These are phyloP conservation scores for Apiospora saccharicola DNA, from an alignment of 2,329 filamentous ascomycete genomes.

Conservation along the genomic window DNA sequence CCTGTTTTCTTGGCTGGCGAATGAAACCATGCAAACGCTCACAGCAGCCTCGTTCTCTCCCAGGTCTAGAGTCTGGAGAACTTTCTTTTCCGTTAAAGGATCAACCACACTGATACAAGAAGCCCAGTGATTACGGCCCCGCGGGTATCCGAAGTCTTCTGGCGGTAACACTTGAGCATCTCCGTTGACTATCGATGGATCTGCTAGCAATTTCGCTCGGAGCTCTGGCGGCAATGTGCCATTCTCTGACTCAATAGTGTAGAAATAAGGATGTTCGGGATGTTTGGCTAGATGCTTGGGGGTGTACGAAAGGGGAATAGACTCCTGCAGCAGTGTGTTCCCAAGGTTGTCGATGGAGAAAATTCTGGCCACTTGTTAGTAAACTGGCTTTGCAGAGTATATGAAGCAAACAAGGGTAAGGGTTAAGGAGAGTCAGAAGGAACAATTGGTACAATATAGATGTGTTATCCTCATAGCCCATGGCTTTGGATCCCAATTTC, in stretches of 20 bases:
- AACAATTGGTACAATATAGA: constrained; percentile 87
- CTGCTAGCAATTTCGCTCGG: constrained; percentile 74
- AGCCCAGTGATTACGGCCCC: constrained; percentile 86
- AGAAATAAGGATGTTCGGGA: constrained; percentile 88
- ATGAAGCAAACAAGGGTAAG: constrained; percentile 34
- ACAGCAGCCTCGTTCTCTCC: constrained; percentile 92
- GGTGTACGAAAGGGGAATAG: constrained; percentile 87
- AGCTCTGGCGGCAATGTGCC: constrained; percentile 87
- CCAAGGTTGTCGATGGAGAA: constrained; percentile 89
- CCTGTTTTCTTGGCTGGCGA: constrained; percentile 88
- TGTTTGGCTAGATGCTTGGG: constrained; percentile 88
- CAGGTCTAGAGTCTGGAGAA: constrained; percentile 81
- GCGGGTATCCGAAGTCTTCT: constrained; percentile 88
- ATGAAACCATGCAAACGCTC: constrained; percentile 83
- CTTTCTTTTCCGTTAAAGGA: constrained; percentile 75
- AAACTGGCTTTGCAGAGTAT: constrained; percentile 24
- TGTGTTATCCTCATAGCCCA: constrained; percentile 62
- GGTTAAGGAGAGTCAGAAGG: constrained; percentile 75
- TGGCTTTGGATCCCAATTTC: constrained; percentile 64
- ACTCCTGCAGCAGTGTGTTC: constrained; percentile 86
- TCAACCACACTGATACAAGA: constrained; percentile 95
- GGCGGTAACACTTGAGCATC: constrained; percentile 75
- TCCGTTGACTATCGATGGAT: constrained; percentile 74
- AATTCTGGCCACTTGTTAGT: constrained; percentile 66
- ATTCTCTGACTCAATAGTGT: constrained; percentile 92